Conservation (phyloP, 106 monocot genomes). For the Apostasia shenzhenica region DNA sequence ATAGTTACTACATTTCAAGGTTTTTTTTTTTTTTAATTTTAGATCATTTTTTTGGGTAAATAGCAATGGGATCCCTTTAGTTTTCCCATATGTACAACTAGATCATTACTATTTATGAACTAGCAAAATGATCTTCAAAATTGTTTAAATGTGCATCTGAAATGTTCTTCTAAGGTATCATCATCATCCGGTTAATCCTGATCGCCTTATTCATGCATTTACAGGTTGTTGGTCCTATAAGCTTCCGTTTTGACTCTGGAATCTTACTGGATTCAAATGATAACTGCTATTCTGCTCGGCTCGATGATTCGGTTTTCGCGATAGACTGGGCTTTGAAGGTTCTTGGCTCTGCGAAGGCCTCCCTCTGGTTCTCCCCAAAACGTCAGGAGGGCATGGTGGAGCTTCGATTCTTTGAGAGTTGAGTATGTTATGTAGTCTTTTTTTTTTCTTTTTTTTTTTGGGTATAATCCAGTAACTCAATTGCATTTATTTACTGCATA, state of each 20-base stretch:
- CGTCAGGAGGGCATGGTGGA: constrained; percentile 83
- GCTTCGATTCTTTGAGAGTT: constrained; percentile 83
- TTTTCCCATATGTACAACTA: no score
- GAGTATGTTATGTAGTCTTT: constrained; percentile 2
- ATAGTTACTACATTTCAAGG: no score
- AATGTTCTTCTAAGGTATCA: no score
- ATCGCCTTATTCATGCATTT: background rate
- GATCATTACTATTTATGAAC: no score
- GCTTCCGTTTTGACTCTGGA: constrained; percentile 65
- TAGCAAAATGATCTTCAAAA: no score
- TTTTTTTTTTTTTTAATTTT: no score
- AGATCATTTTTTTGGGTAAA: no score
- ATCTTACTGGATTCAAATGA: constrained; percentile 35
- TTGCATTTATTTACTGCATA: no score
- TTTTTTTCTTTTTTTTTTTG: no score
- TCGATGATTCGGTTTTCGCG: constrained; percentile 56
- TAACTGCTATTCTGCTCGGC: constrained; percentile 1
- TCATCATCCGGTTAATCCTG: background rate
- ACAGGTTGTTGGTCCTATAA: constrained; percentile 75
- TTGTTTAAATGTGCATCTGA: no score
- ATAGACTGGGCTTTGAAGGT: constrained; percentile 86
- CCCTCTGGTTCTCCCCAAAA: constrained; percentile 77
- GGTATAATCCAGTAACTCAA: no score
- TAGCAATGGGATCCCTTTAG: no score
- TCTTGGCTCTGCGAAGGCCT: constrained; percentile 91